Percentiles rank a stretch among this genome's conserved stretches.
These are phyloP conservation scores for Erodium moschatum DNA, from an alignment of 441 rosid species.

Conservation along the genomic window DNA sequence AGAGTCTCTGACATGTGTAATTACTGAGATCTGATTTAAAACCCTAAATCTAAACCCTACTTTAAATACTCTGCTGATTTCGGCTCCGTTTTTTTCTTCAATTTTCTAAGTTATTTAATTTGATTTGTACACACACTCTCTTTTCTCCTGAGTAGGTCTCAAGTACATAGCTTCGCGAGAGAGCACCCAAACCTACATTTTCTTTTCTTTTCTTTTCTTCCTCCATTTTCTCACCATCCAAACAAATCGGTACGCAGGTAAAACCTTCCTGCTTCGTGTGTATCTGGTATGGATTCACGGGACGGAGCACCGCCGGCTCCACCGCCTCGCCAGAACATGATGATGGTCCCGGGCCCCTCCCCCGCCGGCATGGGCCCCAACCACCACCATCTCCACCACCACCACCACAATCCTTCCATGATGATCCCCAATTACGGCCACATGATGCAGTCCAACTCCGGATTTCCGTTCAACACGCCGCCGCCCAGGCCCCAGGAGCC, in stretches of 20 bases:
- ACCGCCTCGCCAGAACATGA: neutral
- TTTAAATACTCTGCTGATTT: neutral
- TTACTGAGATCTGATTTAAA: too few relatives aligned
- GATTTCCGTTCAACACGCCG: constrained; percentile 8
- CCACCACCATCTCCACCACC: neutral
- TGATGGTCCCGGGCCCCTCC: neutral
- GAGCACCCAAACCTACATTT: neutral
- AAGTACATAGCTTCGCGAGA: too few relatives aligned
- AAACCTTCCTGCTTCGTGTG: too few relatives aligned
- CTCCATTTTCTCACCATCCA: neutral
- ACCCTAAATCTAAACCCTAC: neutral
- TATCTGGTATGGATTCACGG: neutral
- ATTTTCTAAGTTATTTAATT: too few relatives aligned
- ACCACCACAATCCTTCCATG: neutral
- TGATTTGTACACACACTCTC: too few relatives aligned
- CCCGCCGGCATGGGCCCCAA: neutral
- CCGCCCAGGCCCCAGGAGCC: constrained; percentile 18
- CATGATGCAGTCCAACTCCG: neutral
- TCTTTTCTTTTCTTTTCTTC: neutral
- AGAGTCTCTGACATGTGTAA: neutral
- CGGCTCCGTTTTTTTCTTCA: too few relatives aligned
- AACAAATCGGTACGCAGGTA: neutral
- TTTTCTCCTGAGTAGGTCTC: too few relatives aligned
- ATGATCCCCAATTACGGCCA: neutral
- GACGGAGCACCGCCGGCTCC: too few relatives aligned